Evolutionary conservation across 495 filamentous ascomycete genomes (phyloP), one percentile per base, ranked within the genome.

Genomic region (Podospora didyma): DNA sequence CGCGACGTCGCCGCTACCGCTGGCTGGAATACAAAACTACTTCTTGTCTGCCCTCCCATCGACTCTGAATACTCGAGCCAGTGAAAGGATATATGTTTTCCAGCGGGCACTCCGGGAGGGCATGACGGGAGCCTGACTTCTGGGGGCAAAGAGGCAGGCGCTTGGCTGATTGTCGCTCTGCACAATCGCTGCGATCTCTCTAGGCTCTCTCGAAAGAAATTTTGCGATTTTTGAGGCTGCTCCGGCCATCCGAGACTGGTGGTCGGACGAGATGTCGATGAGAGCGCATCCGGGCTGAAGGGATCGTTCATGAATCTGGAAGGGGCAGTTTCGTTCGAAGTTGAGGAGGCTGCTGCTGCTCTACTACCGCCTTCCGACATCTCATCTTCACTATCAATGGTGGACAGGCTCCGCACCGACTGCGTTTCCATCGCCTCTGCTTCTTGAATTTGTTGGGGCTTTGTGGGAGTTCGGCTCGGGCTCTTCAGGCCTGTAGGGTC

Each of bases 321-420:
- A 7, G 10, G 14, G 3, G 23, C 17, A 17, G n/a, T 23, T 35
- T 7, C 39, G n/a, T 17, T 16, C 14, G 2, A 7, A 22, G 22
- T 31, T 31, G 26, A 9, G 9, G 26, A 9, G 41, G 46, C 3
- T 48, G 60, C 20, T 53, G 41, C 19, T 52, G n/a, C n/a, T n/a
- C n/a, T n/a, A n/a, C 20, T 41, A 42, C 21, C 56, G 9, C 57
- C 63, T 11, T 66, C 66, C 1, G 58, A 55, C 59, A 56, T 54
- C 54, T 78, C 75, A 51, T 77, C 74, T 63, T 72, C 72, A 53
- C 74, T 78, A 52, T 75, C 71, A 1, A 78, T 53, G 2, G 74
- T 78, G 11, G 75, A 78, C 10, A 78, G 67, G 58, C 69, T 74
- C 9, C 63, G 64, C 12, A 50, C 49, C 2, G 74, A 75, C n/a